Percentiles rank a stretch among this genome's conserved stretches.
Evolutionary conservation across 2,329 filamentous ascomycete genomes (phyloP).

Genomic region (Parasarocladium wereldwijsianum): DNA sequence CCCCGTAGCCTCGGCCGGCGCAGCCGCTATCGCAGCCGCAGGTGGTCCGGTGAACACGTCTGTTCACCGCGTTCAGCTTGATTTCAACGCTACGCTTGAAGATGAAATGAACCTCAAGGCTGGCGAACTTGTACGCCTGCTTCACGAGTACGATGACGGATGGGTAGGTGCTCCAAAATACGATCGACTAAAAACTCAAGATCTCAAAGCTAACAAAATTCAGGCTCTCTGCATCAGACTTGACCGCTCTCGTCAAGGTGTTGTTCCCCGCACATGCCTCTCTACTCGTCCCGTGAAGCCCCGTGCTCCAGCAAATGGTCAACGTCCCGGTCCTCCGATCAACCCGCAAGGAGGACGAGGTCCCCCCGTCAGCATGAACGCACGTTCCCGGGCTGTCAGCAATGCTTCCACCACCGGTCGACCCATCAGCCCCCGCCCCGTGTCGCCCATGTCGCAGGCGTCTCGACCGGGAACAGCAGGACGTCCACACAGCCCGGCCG

Average conservation of each 20-base stretch:
- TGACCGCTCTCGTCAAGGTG: constrained; percentile 83
- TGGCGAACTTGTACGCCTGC: constrained; percentile 72
- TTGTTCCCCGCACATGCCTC: constrained; percentile 83
- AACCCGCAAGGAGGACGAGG: constrained; percentile 19
- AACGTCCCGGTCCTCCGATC: constrained; percentile 36
- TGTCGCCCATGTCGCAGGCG: constrained; percentile 21
- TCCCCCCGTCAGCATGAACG: background rate
- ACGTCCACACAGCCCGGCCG: background rate
- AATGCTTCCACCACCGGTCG: constrained; percentile 14
- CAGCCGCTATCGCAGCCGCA: constrained; percentile 46
- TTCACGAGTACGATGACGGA: constrained; percentile 96
- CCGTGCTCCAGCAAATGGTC: constrained; percentile 39
- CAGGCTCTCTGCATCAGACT: constrained; percentile 83
- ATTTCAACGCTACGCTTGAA: constrained; percentile 83
- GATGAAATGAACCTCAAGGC: constrained; percentile 75
- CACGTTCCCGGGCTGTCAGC: constrained; percentile 8
- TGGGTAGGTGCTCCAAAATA: constrained; percentile 52
- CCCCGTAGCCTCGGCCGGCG: constrained; percentile 41
- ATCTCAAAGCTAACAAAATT: constrained; percentile 15
- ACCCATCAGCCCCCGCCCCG: constrained; percentile 1
- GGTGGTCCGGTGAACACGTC: constrained; percentile 44
- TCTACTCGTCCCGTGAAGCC: constrained; percentile 87
- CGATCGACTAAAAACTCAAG: background rate
- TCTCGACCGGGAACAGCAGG: constrained; percentile 8
- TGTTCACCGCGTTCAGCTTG: constrained; percentile 85